A percentile compares a stretch with the other conserved stretches of the same genome.
Evolutionary conservation across 257 asterid species (phyloP).

Genomic region (Solanum etuberosum): DNA sequence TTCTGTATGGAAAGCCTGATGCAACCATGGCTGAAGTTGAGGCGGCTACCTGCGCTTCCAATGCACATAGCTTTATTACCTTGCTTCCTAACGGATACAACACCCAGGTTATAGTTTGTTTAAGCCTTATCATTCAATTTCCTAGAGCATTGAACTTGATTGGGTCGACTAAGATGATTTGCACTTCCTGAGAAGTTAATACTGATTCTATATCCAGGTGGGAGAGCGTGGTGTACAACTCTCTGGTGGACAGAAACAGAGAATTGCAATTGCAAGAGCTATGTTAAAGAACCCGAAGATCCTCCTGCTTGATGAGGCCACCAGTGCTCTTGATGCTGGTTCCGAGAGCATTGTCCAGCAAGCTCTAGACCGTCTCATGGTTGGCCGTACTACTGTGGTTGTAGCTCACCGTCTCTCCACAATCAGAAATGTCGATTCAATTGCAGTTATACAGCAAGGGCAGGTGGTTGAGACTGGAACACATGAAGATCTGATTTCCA

Average conservation of each 20-base stretch:
- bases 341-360: slow-evolving; percentile 91
- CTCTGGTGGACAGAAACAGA: slow-evolving; percentile 95
- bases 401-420: slow-evolving; percentile 96
- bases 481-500: slow-evolving; percentile 78
- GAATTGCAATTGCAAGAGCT: slow-evolving; percentile 90
- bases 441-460: slow-evolving; percentile 91
- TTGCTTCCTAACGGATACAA: slow-evolving; percentile 88
- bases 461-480: slow-evolving; percentile 92
- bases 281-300: slow-evolving; percentile 85
- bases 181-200: background rate
- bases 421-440: slow-evolving; percentile 77
- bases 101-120: slow-evolving; percentile 53
- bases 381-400: slow-evolving; percentile 85
- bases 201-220: slow-evolving; percentile 33
- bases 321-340: slow-evolving; percentile 89
- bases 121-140: background rate
- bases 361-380: slow-evolving; percentile 86
- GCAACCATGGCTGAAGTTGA: slow-evolving; percentile 92
- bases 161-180: background rate
- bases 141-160: background rate
- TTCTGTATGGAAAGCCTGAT: slow-evolving; percentile 84
- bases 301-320: slow-evolving; percentile 89
- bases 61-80: slow-evolving; percentile 86
- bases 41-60: slow-evolving; percentile 89
- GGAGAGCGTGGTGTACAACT: slow-evolving; percentile 98